These are phyloP conservation scores for Annulohypoxylon stygium DNA, from an alignment of 495 filamentous ascomycete species.

Conservation along the genomic window DNA sequence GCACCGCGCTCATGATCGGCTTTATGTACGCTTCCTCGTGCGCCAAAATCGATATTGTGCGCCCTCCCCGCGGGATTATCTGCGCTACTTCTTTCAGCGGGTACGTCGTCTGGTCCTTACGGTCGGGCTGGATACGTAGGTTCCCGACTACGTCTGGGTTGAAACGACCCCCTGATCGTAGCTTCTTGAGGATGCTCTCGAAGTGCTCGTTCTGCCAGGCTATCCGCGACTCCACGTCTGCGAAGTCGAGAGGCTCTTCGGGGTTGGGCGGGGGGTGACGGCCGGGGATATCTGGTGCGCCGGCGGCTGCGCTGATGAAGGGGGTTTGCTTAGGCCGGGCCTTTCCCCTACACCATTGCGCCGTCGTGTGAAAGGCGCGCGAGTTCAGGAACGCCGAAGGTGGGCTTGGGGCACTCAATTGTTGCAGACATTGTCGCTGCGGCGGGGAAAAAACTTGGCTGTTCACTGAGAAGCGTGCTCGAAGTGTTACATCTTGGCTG, in stretches of 20 bases:
- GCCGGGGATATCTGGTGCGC: constrained; percentile 20
- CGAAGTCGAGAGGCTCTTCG: constrained; percentile 77
- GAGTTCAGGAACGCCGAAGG: background rate
- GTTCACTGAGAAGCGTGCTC: constrained; percentile 8
- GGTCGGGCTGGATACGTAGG: constrained; percentile 70
- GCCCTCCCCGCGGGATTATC: constrained; percentile 75
- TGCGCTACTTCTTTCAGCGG: constrained; percentile 80
- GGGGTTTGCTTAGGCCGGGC: background rate
- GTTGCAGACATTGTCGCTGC: background rate
- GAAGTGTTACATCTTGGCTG: constrained; percentile 37
- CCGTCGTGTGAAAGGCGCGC: constrained; percentile 34
- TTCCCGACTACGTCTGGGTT: constrained; percentile 75
- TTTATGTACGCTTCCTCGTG: constrained; percentile 71
- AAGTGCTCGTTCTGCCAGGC: constrained; percentile 67
- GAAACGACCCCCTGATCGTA: constrained; percentile 71
- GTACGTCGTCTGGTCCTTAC: constrained; percentile 59
- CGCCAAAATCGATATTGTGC: constrained; percentile 74
- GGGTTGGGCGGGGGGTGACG: constrained; percentile 49
- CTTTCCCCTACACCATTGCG: constrained; percentile 14
- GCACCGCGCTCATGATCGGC: constrained; percentile 77
- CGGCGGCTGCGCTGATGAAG: background rate
- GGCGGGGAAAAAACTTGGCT: background rate
- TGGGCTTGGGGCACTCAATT: background rate
- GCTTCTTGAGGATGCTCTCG: constrained; percentile 72
- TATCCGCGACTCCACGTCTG: constrained; percentile 71